phyloP scores from a whole-genome alignment of 2,329 filamentous ascomycete species.

The Ascochyta fabae region DNA sequence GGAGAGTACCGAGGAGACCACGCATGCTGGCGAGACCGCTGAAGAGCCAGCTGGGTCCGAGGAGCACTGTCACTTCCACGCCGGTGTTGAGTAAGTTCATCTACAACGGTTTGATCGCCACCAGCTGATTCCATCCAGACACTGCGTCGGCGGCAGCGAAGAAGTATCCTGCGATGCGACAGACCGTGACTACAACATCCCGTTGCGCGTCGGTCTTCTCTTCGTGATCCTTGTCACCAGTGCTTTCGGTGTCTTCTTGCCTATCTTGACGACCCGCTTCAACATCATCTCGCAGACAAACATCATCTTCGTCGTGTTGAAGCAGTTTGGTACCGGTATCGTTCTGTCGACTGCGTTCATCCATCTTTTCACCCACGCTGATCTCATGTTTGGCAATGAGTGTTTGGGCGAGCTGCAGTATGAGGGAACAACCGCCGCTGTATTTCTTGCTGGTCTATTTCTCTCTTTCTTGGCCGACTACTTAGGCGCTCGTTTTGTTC shows the following conservation, averaged over 20 bases:
- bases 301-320: conserved; percentile 67
- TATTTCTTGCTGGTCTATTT: conserved; percentile 77
- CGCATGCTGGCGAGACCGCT: conserved; percentile 20
- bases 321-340: conserved; percentile 75
- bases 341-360: conserved; percentile 75
- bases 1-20: conserved; percentile 38
- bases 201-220: conserved; percentile 71
- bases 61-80: conserved; percentile 71
- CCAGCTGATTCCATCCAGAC: conserved; percentile 49
- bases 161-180: conserved; percentile 55
- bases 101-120: neutral
- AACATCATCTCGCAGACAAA: conserved; percentile 58
- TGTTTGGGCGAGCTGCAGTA: conserved; percentile 72
- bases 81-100: conserved; percentile 70
- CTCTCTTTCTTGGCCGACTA: conserved; percentile 76
- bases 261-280: conserved; percentile 67
- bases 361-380: conserved; percentile 74
- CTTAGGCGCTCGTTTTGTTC: conserved; percentile 65
- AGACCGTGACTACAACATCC: conserved; percentile 69
- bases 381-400: conserved; percentile 73
- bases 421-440: conserved; percentile 72
- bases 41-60: conserved; percentile 28
- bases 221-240: conserved; percentile 76
- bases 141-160: conserved; percentile 64
- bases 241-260: conserved; percentile 71